These are phyloP conservation scores for Kuraishia capsulata DNA, from an alignment of 805 yeast species.

Conservation along the genomic window DNA sequence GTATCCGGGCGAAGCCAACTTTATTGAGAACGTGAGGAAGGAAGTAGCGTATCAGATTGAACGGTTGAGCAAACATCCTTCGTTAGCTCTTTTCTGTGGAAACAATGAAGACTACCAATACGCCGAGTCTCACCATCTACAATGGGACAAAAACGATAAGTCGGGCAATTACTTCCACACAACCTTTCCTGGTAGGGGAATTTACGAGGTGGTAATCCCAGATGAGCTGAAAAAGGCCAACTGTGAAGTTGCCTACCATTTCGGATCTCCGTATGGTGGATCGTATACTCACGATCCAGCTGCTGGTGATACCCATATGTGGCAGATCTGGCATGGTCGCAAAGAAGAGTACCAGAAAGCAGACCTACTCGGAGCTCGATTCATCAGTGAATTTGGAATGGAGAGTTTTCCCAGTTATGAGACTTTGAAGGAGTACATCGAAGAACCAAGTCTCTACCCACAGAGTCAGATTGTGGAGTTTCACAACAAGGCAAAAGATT, in stretches of 20 bases:
- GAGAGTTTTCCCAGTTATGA: conserved; percentile 28
- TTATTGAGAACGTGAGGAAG: conserved; percentile 22
- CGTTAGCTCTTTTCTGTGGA: conserved; percentile 31
- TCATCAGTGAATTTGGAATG: conserved; percentile 49
- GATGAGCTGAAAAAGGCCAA: conserved; percentile 13
- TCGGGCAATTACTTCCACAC: conserved; percentile 22
- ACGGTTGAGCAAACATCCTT: conserved; percentile 31
- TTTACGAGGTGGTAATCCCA: conserved; percentile 32
- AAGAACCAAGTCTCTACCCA: conserved; percentile 28
- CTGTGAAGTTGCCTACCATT: conserved; percentile 26
- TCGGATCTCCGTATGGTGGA: conserved; percentile 43
- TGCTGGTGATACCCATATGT: conserved; percentile 41
- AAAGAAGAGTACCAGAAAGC: conserved; percentile 41
- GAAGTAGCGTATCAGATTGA: conserved; percentile 31
- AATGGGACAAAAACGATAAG: conserved; percentile 19
- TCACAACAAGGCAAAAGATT: conserved; percentile 42
- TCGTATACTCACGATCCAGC: conserved; percentile 9
- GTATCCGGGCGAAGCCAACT: conserved; percentile 32
- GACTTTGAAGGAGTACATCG: conserved; percentile 27
- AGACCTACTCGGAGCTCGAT: conserved; percentile 35
- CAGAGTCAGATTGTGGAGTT: conserved; percentile 33
- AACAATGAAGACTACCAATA: conserved; percentile 40
- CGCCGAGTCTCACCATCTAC: conserved; percentile 26
- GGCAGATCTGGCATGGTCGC: conserved; percentile 50
- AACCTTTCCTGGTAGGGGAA: conserved; percentile 31